Percentiles rank a stretch among this genome's conserved stretches.
Evolutionary conservation across 2,329 filamentous ascomycete genomes (phyloP).

Genomic region (Pezicula radicicola): DNA sequence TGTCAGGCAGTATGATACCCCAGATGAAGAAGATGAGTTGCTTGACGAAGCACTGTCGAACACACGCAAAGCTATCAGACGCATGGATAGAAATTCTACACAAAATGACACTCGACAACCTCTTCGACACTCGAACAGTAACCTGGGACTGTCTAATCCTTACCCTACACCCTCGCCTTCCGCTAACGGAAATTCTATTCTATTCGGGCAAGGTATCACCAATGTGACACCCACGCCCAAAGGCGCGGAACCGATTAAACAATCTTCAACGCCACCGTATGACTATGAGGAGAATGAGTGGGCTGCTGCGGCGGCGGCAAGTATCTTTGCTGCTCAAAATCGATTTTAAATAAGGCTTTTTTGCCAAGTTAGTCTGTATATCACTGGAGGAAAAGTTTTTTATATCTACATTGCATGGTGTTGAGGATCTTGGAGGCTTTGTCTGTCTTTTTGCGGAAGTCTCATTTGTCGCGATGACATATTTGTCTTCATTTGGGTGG

Average conservation of each 20-base stretch:
- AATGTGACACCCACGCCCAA: slow-evolving; percentile 47
- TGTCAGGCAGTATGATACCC: slow-evolving; percentile 84
- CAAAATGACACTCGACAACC: slow-evolving; percentile 40
- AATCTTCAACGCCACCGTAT: slow-evolving; percentile 95
- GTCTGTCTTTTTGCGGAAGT: slow-evolving; percentile 16
- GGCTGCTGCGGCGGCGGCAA: slow-evolving; percentile 78
- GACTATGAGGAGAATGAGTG: slow-evolving; percentile 93
- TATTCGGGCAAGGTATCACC: slow-evolving; percentile 59
- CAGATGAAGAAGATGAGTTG: slow-evolving; percentile 94
- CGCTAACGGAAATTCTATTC: slow-evolving; percentile 73
- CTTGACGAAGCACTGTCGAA: slow-evolving; percentile 84
- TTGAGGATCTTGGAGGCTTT: slow-evolving; percentile 20
- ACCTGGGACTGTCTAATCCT: slow-evolving; percentile 57
- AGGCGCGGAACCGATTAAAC: slow-evolving; percentile 49
- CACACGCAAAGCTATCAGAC: slow-evolving; percentile 71
- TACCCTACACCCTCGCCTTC: slow-evolving; percentile 72
- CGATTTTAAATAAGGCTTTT: slow-evolving; percentile 42
- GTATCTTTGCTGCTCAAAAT: slow-evolving; percentile 72
- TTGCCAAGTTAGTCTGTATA: slow-evolving; percentile 22
- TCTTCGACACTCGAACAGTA: slow-evolving; percentile 62
- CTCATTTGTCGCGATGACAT: slow-evolving; percentile 19
- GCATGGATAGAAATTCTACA: slow-evolving; percentile 49
- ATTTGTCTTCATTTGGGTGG: slow-evolving; percentile 9
- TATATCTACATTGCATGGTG: slow-evolving; percentile 30
- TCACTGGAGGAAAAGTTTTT: slow-evolving; percentile 28